Evolutionary conservation across 805 yeast genomes (phyloP).

Genomic region (Ogataea siamensis): DNA sequence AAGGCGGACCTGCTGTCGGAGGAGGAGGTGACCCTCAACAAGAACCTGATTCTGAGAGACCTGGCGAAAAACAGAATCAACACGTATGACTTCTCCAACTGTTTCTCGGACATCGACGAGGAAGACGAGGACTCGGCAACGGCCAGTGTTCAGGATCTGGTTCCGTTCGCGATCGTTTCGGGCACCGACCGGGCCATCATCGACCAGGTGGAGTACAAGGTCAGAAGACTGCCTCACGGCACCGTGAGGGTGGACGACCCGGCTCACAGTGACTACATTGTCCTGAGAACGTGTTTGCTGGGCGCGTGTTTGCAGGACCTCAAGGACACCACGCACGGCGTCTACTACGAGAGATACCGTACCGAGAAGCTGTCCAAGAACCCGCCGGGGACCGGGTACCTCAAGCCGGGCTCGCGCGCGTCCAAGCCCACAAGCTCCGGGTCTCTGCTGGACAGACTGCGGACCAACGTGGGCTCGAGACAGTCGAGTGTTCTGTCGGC

Average conservation of each 20-base stretch:
- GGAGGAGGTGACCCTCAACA: constrained; percentile 47
- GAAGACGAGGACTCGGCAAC: constrained; percentile 19
- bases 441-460: constrained; percentile 23
- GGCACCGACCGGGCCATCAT: constrained; percentile 67
- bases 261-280: constrained; percentile 72
- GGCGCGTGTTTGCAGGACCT: constrained; percentile 81
- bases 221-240: constrained; percentile 86
- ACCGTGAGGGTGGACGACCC: constrained; percentile 80
- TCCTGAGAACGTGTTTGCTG: constrained; percentile 69
- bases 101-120: constrained; percentile 31
- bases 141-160: constrained; percentile 25
- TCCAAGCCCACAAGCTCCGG: constrained; percentile 24
- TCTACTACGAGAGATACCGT: constrained; percentile 77
- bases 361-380: constrained; percentile 38
- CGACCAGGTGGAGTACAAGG: constrained; percentile 72
- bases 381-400: constrained; percentile 11
- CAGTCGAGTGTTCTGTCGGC: constrained; percentile 23
- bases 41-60: constrained; percentile 46
- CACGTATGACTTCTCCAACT: constrained; percentile 32
- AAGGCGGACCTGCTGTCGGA: constrained; percentile 72
- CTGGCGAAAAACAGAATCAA: constrained; percentile 23
- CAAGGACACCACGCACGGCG: constrained; percentile 68
- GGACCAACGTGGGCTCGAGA: constrained; percentile 23
- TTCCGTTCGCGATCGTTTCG: constrained; percentile 92
- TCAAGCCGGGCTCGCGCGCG: constrained; percentile 17